Base-by-base conservation (phyloP, 2,329 filamentous ascomycete genomes). In the Nothophoma quercina region DNA sequence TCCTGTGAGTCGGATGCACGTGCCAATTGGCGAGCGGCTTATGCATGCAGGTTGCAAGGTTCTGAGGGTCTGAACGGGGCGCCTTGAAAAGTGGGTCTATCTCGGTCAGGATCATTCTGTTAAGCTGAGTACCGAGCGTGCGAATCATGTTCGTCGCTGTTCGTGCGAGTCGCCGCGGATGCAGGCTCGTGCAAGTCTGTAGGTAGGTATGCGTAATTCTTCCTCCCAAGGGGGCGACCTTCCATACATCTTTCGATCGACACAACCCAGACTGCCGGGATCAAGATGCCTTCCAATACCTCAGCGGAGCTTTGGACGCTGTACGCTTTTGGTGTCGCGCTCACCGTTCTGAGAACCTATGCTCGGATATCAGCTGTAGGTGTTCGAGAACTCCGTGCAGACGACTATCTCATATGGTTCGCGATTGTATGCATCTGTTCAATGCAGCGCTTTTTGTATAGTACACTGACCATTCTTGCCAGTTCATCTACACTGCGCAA, bases 401-500 rank as follows among this genome's bases (percentile, higher is more conserved):
- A 64, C 18, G 59, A 63, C 33, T 62, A 62, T 35, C 35, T 63
- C 22, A 63, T 64, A 38, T 58, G 54, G 58, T n/a, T 55, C 19
- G 59, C 62, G 26, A 29, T 56, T 19, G 58, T 64, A 10, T 6
- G 55, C 46, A 25, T 18, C 4, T 7, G n/a, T 16, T 22, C 12
- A 12, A 12, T 19, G 4, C 23, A 10, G 5, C 10, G 6, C n/a
- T n/a, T 16, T 32, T 23, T 4, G 1, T 10, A 15, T 8, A 29
- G 23, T n/a, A 15, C 21, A 21, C 45, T 34, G 15, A 29, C 21
- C 8, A 19, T 15, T 47, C 5, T 13, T 33, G 10, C 9, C 62
- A 83, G 80, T 61, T 81, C 8, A 74, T 84, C 23, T 85, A 85
- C 49, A 74, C 76, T 1, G 66, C 79, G 3, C 80, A 85, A 64